phyloP scores from a whole-genome alignment of 1,284 basidiomycete genomes.

The Puccinia coronata region DNA sequence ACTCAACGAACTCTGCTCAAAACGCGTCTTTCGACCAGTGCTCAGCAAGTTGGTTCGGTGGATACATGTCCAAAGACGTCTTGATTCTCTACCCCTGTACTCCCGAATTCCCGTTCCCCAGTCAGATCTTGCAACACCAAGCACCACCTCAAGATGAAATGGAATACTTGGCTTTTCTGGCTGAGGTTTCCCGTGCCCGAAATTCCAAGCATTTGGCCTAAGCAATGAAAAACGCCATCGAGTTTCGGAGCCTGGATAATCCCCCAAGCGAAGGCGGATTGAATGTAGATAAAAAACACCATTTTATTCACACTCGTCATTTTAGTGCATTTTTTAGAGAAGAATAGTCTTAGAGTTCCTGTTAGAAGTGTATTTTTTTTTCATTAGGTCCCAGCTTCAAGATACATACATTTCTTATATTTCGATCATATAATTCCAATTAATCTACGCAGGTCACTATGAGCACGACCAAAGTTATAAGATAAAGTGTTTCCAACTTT shows the following conservation, averaged over 20 bases:
- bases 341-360: background rate
- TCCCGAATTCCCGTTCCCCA: conserved; percentile 39
- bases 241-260: background rate
- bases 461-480: too few species aligned
- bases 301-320: background rate
- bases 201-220: background rate
- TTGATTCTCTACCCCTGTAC: conserved; percentile 33
- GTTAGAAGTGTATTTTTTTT: background rate
- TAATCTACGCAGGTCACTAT: background rate
- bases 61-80: conserved; percentile 26
- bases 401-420: too few species aligned
- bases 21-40: conserved; percentile 27
- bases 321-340: background rate
- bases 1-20: background rate
- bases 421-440: background rate
- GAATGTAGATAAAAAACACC: background rate
- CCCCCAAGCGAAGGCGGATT: background rate
- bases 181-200: conserved; percentile 5
- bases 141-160: conserved; percentile 9
- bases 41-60: conserved; percentile 40
- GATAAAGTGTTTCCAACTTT: too few species aligned
- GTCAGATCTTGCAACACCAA: conserved; percentile 16
- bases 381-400: background rate
- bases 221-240: background rate
- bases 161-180: conserved; percentile 15